phyloP scores from a whole-genome alignment of 768 basidiomycete genomes.

The Serendipita sp. region DNA sequence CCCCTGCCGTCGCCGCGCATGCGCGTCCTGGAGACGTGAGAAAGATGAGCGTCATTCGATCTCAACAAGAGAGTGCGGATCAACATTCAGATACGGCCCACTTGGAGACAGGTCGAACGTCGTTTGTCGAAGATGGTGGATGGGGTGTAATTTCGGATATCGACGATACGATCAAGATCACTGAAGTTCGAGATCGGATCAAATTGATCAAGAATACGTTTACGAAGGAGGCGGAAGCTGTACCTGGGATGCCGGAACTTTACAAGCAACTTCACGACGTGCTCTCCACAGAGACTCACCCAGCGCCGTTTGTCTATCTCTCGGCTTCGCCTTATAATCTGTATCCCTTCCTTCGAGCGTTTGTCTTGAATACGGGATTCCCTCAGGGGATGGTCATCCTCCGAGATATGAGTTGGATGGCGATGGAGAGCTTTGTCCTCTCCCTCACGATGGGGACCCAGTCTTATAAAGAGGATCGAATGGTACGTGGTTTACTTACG shows the following conservation, averaged over 20 bases:
- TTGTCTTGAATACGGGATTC: neutral
- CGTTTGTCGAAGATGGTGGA: neutral
- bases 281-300: neutral
- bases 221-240: neutral
- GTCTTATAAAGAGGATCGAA: neutral
- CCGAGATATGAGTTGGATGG: neutral
- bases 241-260: neutral
- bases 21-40: neutral
- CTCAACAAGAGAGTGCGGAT: neutral
- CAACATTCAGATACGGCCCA: neutral
- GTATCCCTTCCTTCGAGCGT: conserved; percentile 5
- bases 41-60: neutral
- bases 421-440: neutral
- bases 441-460: neutral
- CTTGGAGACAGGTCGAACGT: neutral
- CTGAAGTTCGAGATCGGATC: conserved; percentile 1
- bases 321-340: neutral
- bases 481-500: neutral
- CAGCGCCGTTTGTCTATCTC: neutral
- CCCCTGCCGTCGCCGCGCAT: neutral
- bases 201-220: conserved; percentile 3
- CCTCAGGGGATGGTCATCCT: neutral
- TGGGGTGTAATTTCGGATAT: neutral
- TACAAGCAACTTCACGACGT: neutral
- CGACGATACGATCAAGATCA: conserved; percentile 4